These are phyloP conservation scores for Kalmusia sp. DNA, from an alignment of 2,329 filamentous ascomycete genomes.

Conservation along the genomic window DNA sequence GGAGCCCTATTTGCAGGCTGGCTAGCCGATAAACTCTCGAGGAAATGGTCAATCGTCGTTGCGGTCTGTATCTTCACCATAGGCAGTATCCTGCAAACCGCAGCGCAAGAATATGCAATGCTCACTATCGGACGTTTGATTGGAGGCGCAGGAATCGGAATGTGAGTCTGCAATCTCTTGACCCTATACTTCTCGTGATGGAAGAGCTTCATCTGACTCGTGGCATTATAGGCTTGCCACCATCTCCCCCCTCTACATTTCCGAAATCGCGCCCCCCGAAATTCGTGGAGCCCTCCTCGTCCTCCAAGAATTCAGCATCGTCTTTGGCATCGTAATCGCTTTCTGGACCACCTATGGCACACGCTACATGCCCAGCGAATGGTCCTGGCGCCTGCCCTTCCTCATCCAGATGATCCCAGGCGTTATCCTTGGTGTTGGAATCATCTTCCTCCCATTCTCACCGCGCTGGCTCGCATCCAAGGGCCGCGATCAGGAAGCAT, in stretches of 20 bases:
- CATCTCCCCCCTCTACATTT: conserved; percentile 61
- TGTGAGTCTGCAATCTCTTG: too few relatives aligned
- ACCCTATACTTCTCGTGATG: conserved; percentile 27
- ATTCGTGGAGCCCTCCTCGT: conserved; percentile 59
- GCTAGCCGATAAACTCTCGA: conserved; percentile 60
- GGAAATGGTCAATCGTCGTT: conserved; percentile 60
- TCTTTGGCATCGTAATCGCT: conserved; percentile 57
- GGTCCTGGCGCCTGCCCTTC: conserved; percentile 57
- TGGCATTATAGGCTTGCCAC: too few relatives aligned
- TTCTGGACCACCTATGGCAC: conserved; percentile 65
- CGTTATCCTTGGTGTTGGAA: conserved; percentile 48
- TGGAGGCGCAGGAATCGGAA: conserved; percentile 61
- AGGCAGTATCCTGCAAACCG: conserved; percentile 60
- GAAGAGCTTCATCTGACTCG: too few relatives aligned
- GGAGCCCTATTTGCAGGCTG: conserved; percentile 49
- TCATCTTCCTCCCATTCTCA: conserved; percentile 61
- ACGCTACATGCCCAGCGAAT: conserved; percentile 49
- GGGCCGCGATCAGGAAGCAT: conserved; percentile 54
- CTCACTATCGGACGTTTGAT: conserved; percentile 58
- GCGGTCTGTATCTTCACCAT: conserved; percentile 60
- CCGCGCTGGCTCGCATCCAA: conserved; percentile 61
- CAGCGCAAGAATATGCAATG: conserved; percentile 59
- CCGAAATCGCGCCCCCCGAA: conserved; percentile 59
- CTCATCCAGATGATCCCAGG: conserved; percentile 55
- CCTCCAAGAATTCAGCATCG: conserved; percentile 56